Evolutionary conservation across 2,329 filamentous ascomycete genomes (phyloP), one percentile per base, ranked within the genome.

Genomic region (Colletotrichum sp.): DNA sequence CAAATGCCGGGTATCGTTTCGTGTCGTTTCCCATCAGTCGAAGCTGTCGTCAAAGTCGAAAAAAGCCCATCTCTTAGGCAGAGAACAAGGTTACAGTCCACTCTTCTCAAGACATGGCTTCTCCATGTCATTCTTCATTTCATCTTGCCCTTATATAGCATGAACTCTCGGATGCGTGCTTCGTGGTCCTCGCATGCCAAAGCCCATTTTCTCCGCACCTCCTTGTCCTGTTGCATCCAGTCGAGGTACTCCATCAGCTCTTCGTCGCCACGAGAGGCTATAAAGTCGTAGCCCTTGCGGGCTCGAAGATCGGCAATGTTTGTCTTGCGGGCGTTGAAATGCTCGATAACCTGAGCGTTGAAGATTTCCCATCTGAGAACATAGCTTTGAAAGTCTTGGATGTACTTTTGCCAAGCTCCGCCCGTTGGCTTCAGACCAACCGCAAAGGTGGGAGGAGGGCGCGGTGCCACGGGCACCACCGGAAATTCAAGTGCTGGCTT

Each of bases 201-300:
- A 34, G 85, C 84, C 93, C 94, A 95, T 72, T 89, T 88, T 80
- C 87, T 87, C 72, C 92, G 87, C 7, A 95, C 90, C 64, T 87
- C 86, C 78, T 92, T 89, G 80, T 96, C 94, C 82, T 95, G 91
- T 78, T 90, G 89, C 71, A 93, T 84, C 81, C 90, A 91, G 49
- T 85, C 85, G 74, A 91, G 82, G 81, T 95, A 95, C 71, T 90
- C 88, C 19, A 86, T 82, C 29, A 93, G 87, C 0, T 90, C 91
- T 2, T 79, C 78, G 52, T 89, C 85, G 29, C 88, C 82, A 2
- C 82, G 81, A 11, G 83, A 80, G 34, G 85, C 84, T 22, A 91
- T 81, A 83, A 90, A 92, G 2, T 80, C 80, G 55, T 86, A 84
- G 13, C 87, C 89, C 69, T 88, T 87, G 25, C 85, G 80, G 57